phyloP scores from a whole-genome alignment of 2,329 filamentous ascomycete species.

The Aspergillus sp. region DNA sequence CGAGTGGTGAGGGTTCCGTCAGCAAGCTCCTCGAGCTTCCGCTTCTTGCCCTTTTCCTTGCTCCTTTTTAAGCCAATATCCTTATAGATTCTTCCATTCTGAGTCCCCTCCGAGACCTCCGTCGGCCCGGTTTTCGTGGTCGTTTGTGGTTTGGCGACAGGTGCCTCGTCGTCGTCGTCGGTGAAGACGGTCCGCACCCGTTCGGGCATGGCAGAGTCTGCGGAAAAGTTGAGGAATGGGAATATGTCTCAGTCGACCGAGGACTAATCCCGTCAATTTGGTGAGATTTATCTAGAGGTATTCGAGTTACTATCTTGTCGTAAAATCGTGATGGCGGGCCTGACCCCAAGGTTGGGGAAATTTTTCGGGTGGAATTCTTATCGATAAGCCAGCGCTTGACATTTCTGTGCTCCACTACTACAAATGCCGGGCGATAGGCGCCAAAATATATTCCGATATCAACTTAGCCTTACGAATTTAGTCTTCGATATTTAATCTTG shows the following conservation, averaged over 20 bases:
- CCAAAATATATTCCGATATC: neutral
- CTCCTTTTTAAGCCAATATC: conserved; percentile 20
- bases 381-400: conserved; percentile 34
- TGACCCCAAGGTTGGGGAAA: conserved; percentile 22
- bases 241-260: neutral
- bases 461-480: too few relatives aligned
- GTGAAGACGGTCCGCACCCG: conserved; percentile 46
- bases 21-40: conserved; percentile 10
- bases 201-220: conserved; percentile 45
- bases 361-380: conserved; percentile 30
- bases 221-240: neutral
- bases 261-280: neutral
- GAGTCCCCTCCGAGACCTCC: conserved; percentile 4
- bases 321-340: conserved; percentile 1
- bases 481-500: too few relatives aligned
- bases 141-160: conserved; percentile 20
- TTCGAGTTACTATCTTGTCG: neutral
- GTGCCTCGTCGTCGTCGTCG: conserved; percentile 38
- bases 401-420: neutral
- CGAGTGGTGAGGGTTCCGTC: neutral
- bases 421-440: too few relatives aligned
- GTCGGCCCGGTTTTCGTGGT: conserved; percentile 1
- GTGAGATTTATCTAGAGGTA: neutral
- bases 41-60: conserved; percentile 24
- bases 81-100: conserved; percentile 18